Base-by-base conservation (phyloP, 176 grass and related monocot genomes). In the Canna indica region DNA sequence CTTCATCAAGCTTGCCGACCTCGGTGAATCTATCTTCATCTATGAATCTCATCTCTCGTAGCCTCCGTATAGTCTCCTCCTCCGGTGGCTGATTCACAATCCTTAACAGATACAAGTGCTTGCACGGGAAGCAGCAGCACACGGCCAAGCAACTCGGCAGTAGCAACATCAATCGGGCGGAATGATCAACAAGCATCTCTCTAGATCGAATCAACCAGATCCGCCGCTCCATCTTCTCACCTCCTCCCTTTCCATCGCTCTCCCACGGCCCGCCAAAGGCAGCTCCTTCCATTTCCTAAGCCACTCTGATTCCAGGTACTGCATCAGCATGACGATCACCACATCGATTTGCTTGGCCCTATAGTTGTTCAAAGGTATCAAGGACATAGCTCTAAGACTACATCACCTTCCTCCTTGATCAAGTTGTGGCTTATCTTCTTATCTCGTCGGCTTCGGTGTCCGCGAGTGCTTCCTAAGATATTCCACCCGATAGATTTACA, bases 1-100 rank as follows among this genome's bases (percentile, higher is more conserved):
- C 85, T 96, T 86, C 73, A 96, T 91, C 69, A 85, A 83, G 74
- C 88, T 96, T 64, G 86, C 76, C 14, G 92, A 86, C 65, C 16
- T 67, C 28, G 75, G n/a, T n/a, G n/a, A n/a, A n/a, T n/a, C n/a
- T n/a, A n/a, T n/a, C n/a, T n/a, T n/a, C n/a, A n/a, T n/a, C n/a
- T n/a, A n/a, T n/a, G n/a, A n/a, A n/a, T n/a, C n/a, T n/a, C n/a
- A n/a, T n/a, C n/a, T n/a, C n/a, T n/a, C n/a, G n/a, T n/a, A n/a
- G n/a, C n/a, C n/a, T n/a, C n/a, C n/a, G n/a, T n/a, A n/a, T n/a
- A n/a, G n/a, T n/a, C n/a, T n/a, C n/a, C n/a, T n/a, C n/a, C n/a
- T n/a, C n/a, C n/a, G n/a, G n/a, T n/a, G n/a, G n/a, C n/a, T n/a
- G n/a, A n/a, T n/a, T n/a, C n/a, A n/a, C n/a, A n/a, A n/a, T n/a